Conservation (phyloP, 768 basidiomycete genomes). For the Tephrocybe sp. region DNA sequence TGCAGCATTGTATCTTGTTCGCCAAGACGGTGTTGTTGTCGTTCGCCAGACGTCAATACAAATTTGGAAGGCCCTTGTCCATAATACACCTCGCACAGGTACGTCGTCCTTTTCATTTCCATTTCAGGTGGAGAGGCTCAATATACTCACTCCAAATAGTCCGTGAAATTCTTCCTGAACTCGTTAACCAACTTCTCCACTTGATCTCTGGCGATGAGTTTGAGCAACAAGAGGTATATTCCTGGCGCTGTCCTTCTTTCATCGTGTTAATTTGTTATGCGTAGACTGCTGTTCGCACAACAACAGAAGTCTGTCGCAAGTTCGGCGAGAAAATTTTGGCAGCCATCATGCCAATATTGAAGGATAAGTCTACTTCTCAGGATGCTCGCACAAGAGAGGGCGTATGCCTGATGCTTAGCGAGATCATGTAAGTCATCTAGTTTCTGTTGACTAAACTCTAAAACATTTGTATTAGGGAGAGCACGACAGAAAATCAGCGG, state of each 20-base stretch:
- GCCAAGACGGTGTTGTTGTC: slow-evolving; percentile 86
- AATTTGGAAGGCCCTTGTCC: slow-evolving; percentile 97
- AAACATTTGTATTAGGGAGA: slow-evolving; percentile 51
- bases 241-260: background rate
- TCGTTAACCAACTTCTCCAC: slow-evolving; percentile 73
- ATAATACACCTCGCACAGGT: slow-evolving; percentile 92
- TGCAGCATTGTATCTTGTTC: slow-evolving; percentile 86
- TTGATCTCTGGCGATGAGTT: slow-evolving; percentile 75
- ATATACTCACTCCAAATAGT: slow-evolving; percentile 43
- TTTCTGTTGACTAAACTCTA: background rate
- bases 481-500: slow-evolving; percentile 76
- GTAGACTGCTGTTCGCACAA: slow-evolving; percentile 88
- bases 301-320: slow-evolving; percentile 88
- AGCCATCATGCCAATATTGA: slow-evolving; percentile 80
- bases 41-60: slow-evolving; percentile 91
- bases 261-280: slow-evolving; percentile 11
- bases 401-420: slow-evolving; percentile 82
- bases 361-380: slow-evolving; percentile 56
- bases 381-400: slow-evolving; percentile 74
- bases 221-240: slow-evolving; percentile 84
- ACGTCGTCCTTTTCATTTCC: slow-evolving; percentile 11
- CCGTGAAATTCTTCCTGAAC: slow-evolving; percentile 85
- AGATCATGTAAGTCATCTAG: slow-evolving; percentile 67
- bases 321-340: slow-evolving; percentile 89
- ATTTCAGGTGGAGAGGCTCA: background rate